phyloP scores from a whole-genome alignment of 1,284 basidiomycete genomes.

The Ganoderma leucocontextum region DNA sequence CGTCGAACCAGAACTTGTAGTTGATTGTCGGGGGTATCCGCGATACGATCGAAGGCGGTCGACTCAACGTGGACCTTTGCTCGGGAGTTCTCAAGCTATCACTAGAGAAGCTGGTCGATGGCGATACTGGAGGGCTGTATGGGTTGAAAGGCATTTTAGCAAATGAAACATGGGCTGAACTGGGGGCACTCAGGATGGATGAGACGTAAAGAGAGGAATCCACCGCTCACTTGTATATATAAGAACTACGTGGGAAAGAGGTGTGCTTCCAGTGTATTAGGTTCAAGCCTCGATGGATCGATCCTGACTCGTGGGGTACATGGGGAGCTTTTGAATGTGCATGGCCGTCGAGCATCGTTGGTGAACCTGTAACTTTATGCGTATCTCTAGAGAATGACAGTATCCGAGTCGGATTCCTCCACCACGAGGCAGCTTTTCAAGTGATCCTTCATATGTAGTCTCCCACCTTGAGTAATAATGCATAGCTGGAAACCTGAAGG shows the following conservation, averaged over 20 bases:
- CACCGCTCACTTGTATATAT: not conserved
- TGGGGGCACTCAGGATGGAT: not conserved
- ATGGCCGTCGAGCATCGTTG: not conserved
- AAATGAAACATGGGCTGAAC: not conserved
- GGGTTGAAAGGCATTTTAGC: not conserved
- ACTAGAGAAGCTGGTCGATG: not conserved
- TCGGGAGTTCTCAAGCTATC: not conserved
- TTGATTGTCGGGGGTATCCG: not conserved
- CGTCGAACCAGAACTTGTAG: conserved; percentile 4
- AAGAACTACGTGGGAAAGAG: not conserved
- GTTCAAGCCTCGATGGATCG: not conserved
- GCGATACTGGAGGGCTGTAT: not conserved
- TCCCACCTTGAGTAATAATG: too few species aligned
- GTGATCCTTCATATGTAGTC: too few species aligned
- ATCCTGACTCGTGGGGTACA: not conserved
- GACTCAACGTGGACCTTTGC: not conserved
- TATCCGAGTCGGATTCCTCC: too few species aligned
- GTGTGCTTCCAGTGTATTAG: not conserved
- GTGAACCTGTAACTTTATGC: too few species aligned
- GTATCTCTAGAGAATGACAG: too few species aligned
- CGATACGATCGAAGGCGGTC: not conserved
- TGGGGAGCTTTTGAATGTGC: not conserved
- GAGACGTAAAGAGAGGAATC: not conserved
- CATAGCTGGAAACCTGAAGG: too few species aligned
- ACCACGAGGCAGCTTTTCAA: too few species aligned